phyloP scores from a whole-genome alignment of 73 alveolate species.

The Paramecium sexaurelia region DNA sequence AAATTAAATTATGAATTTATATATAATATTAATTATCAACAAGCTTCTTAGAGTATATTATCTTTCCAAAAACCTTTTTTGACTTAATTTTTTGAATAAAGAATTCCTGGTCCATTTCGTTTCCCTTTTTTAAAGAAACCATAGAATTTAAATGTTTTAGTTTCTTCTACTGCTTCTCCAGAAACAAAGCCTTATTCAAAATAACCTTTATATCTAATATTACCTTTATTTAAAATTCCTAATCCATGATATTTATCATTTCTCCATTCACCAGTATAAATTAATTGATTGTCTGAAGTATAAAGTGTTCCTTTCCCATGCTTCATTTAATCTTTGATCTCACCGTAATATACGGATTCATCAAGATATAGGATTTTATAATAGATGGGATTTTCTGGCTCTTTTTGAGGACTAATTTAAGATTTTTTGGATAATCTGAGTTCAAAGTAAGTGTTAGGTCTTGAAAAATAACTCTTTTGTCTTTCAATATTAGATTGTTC shows the following conservation, averaged over 20 bases:
- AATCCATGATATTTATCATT: conserved; percentile 26
- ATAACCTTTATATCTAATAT: not conserved
- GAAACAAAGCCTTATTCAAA: not conserved
- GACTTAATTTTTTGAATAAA: not conserved
- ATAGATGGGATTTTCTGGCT: not conserved
- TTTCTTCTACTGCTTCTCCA: not conserved
- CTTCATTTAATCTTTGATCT: not conserved
- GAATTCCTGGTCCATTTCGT: conserved; percentile 2
- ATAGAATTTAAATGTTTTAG: not conserved
- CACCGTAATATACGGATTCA: not conserved
- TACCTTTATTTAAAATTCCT: not conserved
- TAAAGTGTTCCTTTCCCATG: conserved; percentile 35
- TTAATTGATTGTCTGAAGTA: not conserved
- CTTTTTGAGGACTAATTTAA: not conserved
- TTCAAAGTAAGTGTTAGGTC: not conserved
- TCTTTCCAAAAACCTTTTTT: not conserved
- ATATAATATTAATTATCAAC: not conserved
- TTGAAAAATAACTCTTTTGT: not conserved
- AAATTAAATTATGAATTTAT: not conserved
- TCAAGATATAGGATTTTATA: not conserved
- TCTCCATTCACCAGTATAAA: conserved; percentile 25
- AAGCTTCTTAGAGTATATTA: not conserved
- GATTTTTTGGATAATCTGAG: not conserved
- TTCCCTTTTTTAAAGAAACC: conserved; percentile 12
- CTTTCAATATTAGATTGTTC: not conserved